A percentile compares a stretch with the other conserved stretches of the same genome.
These are phyloP conservation scores for Tuber borchii DNA, from an alignment of 495 filamentous ascomycete genomes.

Conservation along the genomic window DNA sequence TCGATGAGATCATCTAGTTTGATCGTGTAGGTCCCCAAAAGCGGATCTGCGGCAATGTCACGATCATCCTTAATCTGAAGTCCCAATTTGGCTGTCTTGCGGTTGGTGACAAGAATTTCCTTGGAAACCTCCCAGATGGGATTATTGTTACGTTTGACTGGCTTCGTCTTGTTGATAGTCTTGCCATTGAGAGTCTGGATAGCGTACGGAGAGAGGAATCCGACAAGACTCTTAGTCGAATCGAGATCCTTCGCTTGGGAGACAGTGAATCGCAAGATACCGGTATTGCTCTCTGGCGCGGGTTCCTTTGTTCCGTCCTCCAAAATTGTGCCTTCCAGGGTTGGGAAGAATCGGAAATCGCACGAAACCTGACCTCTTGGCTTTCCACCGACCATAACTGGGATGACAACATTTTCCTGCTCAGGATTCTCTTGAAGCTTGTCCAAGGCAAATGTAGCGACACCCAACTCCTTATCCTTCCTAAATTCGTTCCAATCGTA, in stretches of 20 bases:
- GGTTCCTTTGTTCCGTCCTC: constrained; percentile 72
- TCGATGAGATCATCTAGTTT: constrained; percentile 88
- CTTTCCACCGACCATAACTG: constrained; percentile 78
- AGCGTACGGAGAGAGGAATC: constrained; percentile 83
- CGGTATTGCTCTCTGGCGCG: constrained; percentile 79
- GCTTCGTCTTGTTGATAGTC: constrained; percentile 75
- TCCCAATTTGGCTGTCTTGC: constrained; percentile 79
- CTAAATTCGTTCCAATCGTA: constrained; percentile 93
- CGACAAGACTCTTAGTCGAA: constrained; percentile 78
- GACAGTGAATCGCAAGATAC: constrained; percentile 85
- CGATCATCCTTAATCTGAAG: constrained; percentile 91
- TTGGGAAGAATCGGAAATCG: constrained; percentile 92
- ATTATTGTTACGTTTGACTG: constrained; percentile 91
- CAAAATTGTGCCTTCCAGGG: constrained; percentile 63
- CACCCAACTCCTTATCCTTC: constrained; percentile 92
- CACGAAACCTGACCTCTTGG: constrained; percentile 68
- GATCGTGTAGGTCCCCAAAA: constrained; percentile 87
- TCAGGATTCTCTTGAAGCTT: constrained; percentile 66
- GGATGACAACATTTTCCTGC: constrained; percentile 76
- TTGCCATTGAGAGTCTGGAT: constrained; percentile 81
- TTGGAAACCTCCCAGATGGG: constrained; percentile 87
- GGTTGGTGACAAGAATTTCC: constrained; percentile 87
- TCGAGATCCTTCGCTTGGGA: constrained; percentile 96
- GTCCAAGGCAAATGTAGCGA: constrained; percentile 75
- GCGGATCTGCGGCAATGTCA: constrained; percentile 72